Evolutionary conservation across 2,329 filamentous ascomycete genomes (phyloP).

Genomic region (Penicillium sp.): DNA sequence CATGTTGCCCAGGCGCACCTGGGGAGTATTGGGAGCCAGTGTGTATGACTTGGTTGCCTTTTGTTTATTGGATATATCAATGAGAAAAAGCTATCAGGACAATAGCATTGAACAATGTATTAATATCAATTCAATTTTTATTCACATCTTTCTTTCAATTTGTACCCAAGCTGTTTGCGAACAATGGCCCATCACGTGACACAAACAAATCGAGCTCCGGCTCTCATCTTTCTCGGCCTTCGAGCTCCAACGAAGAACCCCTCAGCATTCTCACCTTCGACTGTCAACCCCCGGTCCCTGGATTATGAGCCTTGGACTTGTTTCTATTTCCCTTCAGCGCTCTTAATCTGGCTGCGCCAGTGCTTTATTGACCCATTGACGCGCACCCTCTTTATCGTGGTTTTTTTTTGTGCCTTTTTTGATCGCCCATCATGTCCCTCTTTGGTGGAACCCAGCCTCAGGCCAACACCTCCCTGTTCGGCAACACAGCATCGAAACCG

Average conservation of each 20-base stretch:
- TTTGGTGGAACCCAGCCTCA: constrained; percentile 33
- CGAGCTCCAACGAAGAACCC: constrained; percentile 20
- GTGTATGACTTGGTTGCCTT: neutral
- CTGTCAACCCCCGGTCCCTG: constrained; percentile 1
- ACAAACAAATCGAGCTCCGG: constrained; percentile 25
- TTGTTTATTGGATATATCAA: too few species aligned
- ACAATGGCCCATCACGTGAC: constrained; percentile 15
- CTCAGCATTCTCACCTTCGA: constrained; percentile 14
- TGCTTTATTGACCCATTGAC: neutral
- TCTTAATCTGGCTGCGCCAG: neutral
- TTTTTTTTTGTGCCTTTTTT: constrained; percentile 17
- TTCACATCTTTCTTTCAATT: neutral
- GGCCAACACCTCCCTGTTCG: constrained; percentile 24
- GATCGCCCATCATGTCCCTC: constrained; percentile 35
- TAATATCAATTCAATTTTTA: neutral
- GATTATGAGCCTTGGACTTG: constrained; percentile 9
- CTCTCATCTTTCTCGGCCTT: constrained; percentile 14
- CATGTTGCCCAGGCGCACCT: neutral
- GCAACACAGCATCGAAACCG: constrained; percentile 32
- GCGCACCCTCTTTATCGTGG: constrained; percentile 5
- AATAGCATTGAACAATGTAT: neutral
- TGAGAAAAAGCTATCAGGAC: neutral
- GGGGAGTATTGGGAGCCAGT: neutral
- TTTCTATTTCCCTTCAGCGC: neutral
- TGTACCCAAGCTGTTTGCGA: neutral